Percentiles rank a stretch among this genome's conserved stretches.
phyloP scores from a whole-genome alignment of 2,329 filamentous ascomycete species.

The Graphilbum ipis-grandicollis region DNA sequence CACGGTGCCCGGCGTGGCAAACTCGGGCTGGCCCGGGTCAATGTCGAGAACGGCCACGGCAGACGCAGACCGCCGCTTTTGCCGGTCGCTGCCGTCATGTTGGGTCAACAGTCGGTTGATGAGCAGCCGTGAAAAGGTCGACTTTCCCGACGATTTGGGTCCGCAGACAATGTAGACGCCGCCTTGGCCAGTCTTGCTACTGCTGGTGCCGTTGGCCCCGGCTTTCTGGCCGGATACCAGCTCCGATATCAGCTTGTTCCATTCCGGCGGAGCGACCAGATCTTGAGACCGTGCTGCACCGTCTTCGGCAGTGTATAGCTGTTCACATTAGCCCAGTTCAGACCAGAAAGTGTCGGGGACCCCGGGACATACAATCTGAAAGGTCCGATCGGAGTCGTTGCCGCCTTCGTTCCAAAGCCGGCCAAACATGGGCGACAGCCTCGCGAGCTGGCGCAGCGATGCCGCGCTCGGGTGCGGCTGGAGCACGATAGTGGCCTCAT shows the following conservation, averaged over 20 bases:
- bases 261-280: slow-evolving; percentile 36
- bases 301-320: slow-evolving; percentile 36
- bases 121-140: slow-evolving; percentile 51
- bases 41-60: slow-evolving; percentile 50
- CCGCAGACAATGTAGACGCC: slow-evolving; percentile 44
- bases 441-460: slow-evolving; percentile 34
- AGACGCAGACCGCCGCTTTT: slow-evolving; percentile 9
- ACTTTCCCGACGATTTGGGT: slow-evolving; percentile 58
- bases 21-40: slow-evolving; percentile 65
- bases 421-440: slow-evolving; percentile 47
- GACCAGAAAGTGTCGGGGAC: background rate
- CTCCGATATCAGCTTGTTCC: slow-evolving; percentile 41
- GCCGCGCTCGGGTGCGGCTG: slow-evolving; percentile 30
- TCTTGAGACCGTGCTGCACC: slow-evolving; percentile 26
- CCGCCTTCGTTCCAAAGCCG: slow-evolving; percentile 44
- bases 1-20: slow-evolving; percentile 49
- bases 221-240: slow-evolving; percentile 18
- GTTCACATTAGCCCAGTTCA: too few relatives aligned
- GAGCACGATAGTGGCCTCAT: slow-evolving; percentile 35
- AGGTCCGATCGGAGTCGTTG: slow-evolving; percentile 1
- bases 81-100: slow-evolving; percentile 5
- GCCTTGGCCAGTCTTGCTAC: slow-evolving; percentile 13
- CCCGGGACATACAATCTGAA: slow-evolving; percentile 4
- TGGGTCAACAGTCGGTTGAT: slow-evolving; percentile 48
- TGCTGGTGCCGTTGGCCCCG: too few relatives aligned